Conservation (phyloP, 345 rosid genomes). For the Laguncularia racemosa region DNA sequence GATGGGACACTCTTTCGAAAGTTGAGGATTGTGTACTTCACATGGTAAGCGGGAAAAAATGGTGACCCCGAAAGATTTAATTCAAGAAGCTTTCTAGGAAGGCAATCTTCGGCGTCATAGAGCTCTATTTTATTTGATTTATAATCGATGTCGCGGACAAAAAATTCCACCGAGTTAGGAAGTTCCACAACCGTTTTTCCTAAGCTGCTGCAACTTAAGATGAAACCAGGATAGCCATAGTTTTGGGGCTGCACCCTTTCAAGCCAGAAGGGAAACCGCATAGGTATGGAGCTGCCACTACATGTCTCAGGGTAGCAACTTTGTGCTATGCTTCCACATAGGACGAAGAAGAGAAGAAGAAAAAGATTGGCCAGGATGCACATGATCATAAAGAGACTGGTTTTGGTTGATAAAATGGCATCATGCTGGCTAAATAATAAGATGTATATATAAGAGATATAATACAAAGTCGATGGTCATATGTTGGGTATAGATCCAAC, state of each 20-base stretch:
- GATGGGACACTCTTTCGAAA: conserved; percentile 27
- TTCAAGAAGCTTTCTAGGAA: conserved; percentile 41
- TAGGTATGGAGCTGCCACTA: conserved; percentile 25
- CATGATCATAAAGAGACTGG: conserved; percentile 13
- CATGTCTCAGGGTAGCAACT: conserved; percentile 26
- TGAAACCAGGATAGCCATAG: conserved; percentile 55
- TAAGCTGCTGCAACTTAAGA: conserved; percentile 28
- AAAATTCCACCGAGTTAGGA: conserved; percentile 40
- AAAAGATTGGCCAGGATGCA: conserved; percentile 8
- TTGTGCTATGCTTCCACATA: conserved; percentile 15
- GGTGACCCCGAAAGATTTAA: conserved; percentile 55
- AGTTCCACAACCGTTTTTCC: conserved; percentile 28
- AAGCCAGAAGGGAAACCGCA: conserved; percentile 60
- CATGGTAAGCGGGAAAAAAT: conserved; percentile 28
- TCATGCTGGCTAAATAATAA: too few relatives aligned
- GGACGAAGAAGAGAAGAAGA: conserved; percentile 28
- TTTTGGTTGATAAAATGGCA: background rate
- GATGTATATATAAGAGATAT: too few relatives aligned
- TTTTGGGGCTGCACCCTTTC: conserved; percentile 21
- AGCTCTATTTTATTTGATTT: conserved; percentile 38
- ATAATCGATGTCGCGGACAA: conserved; percentile 49
- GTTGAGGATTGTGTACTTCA: conserved; percentile 53
- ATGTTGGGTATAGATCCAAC: too few relatives aligned
- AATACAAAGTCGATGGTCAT: too few relatives aligned
- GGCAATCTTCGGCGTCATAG: conserved; percentile 51